Evolutionary conservation across 1,284 basidiomycete species (phyloP), one percentile per base, ranked within the genome.

Genomic region (Termitomyces sp.): DNA sequence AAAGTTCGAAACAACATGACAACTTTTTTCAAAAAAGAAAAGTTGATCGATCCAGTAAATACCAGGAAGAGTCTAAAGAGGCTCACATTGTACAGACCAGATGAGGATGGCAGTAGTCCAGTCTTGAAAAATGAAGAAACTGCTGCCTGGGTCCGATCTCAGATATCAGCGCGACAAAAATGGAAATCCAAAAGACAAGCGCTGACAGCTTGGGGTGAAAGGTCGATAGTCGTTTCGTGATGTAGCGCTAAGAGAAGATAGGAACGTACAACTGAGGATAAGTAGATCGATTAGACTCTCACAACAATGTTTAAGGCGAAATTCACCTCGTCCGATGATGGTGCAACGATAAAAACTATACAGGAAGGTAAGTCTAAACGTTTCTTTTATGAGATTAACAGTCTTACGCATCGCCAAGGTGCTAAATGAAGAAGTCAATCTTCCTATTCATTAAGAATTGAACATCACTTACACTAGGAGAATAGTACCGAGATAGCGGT

Each of bases 1-100:
- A 59, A 60, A 14, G 64, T 63, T 42, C 68, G 62, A 43, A 62
- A 60, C 3, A 66, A 38, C 57, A 68, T 64, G 30, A 65, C 56
- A 24, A 51, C 66, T 66, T 10, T 35, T 1, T 24, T 24, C n/a
- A 16, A 11, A 26, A 5, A 33, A 44, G 28, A 47, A 24, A 21
- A 37, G 1, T 16, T 18, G 11, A 14, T 34, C 19, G 35, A 13
- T 7, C 33, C 45, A 10, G 4, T 40, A 40, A 39, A 39, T 1
- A 18, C 11, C 18, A 37, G 13, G 19, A 42, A 46, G 4, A 19
- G 11, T 9, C 13, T n/a, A 13, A 14, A 13, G n/a, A 37, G 24
- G n/a, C 62, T 28, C 34, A 66, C 66, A 59, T 56, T 67, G 64
- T 56, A 60, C 59, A 9, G 61, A 60, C 61, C 64, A 66, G 5